phyloP scores from a whole-genome alignment of 108 stramenopile genomes.

The Fragilaria crotonensis region DNA sequence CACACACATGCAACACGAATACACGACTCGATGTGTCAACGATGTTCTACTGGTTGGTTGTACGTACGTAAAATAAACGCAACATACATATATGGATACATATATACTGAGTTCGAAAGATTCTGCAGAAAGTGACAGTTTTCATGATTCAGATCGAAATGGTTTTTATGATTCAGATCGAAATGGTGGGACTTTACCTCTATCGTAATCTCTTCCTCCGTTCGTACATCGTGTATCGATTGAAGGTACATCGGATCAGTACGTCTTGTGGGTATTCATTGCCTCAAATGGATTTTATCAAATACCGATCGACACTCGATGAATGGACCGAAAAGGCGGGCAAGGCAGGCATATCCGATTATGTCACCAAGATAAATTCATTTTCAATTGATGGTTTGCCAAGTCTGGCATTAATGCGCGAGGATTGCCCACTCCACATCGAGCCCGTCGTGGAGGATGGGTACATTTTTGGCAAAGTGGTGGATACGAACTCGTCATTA shows the following conservation, averaged over 20 bases:
- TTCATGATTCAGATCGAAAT: too few relatives aligned
- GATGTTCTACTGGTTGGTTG: too few relatives aligned
- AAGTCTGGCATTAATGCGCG: constrained; percentile 18
- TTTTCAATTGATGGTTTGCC: constrained; percentile 46
- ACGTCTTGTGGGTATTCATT: constrained; percentile 38
- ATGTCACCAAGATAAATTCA: constrained; percentile 29
- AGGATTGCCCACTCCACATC: constrained; percentile 1
- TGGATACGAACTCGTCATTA: too few relatives aligned
- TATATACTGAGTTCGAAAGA: too few relatives aligned
- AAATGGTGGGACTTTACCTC: too few relatives aligned
- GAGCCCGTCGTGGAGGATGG: constrained; percentile 17
- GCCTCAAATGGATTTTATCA: constrained; percentile 28
- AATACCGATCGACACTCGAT: constrained; percentile 24
- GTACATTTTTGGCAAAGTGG: constrained; percentile 18
- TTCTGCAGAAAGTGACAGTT: too few relatives aligned
- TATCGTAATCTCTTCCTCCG: too few relatives aligned
- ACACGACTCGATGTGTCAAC: too few relatives aligned
- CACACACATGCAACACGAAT: too few relatives aligned
- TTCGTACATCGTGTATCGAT: neutral
- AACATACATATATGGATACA: too few relatives aligned
- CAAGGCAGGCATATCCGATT: constrained; percentile 22
- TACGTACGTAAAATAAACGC: too few relatives aligned
- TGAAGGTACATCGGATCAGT: constrained; percentile 27
- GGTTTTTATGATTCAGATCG: too few relatives aligned
- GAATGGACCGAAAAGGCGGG: constrained; percentile 22